phyloP scores from a whole-genome alignment of 192 early-diverging fungal species.

The Backusella macrospora region DNA sequence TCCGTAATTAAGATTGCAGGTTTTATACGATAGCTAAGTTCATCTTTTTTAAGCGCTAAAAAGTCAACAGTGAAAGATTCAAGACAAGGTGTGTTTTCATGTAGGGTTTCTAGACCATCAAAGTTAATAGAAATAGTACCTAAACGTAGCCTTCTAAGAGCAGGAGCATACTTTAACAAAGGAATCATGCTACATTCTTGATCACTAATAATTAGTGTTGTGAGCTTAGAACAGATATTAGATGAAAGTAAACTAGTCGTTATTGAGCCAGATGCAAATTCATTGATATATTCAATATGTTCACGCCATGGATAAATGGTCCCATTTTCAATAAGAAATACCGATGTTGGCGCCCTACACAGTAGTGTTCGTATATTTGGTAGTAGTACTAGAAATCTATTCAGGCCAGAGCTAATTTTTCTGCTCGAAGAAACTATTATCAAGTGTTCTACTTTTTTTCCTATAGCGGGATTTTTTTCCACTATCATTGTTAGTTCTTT shows the following conservation, averaged over 20 bases:
- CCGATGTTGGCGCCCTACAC: background rate
- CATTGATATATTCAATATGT: background rate
- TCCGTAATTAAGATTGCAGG: background rate
- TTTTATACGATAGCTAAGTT: background rate
- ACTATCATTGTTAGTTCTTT: background rate
- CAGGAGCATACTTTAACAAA: background rate
- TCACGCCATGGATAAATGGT: background rate
- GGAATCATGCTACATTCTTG: background rate
- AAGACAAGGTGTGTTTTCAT: background rate
- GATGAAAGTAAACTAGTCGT: background rate
- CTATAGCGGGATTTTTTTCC: background rate
- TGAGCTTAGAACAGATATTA: background rate
- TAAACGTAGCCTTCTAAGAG: background rate
- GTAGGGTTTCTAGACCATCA: too few species aligned
- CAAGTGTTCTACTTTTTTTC: background rate
- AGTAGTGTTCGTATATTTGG: background rate
- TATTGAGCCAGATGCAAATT: background rate
- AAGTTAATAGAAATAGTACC: background rate
- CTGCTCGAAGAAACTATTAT: too few species aligned
- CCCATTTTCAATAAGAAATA: too few species aligned
- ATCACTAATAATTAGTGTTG: too few species aligned
- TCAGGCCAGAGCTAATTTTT: too few species aligned
- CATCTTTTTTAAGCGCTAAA: background rate
- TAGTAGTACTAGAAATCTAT: background rate
- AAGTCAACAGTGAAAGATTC: background rate